phyloP scores from a whole-genome alignment of 352 stramenopile species.

The Phytopythium litorale region DNA sequence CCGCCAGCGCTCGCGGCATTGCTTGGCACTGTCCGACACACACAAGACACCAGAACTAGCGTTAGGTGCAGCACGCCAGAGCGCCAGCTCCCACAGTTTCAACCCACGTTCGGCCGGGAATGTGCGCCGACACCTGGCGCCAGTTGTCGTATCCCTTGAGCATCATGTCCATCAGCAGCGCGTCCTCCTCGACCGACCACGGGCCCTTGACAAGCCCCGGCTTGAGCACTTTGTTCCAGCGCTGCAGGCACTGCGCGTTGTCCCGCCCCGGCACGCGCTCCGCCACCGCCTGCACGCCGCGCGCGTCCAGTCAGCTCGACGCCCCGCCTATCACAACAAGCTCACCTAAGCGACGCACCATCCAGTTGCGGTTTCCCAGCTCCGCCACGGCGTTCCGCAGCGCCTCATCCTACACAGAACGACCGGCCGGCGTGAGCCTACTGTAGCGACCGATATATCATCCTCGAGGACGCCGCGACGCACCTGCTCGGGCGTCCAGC shows the following conservation, averaged over 20 bases:
- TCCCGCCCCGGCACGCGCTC: constrained; percentile 57
- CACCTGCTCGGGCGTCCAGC: constrained; percentile 77
- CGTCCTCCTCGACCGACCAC: constrained; percentile 91
- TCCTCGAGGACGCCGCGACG: background rate
- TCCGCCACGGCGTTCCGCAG: constrained; percentile 73
- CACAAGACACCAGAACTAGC: background rate
- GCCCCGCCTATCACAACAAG: no score
- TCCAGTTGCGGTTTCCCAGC: constrained; percentile 87
- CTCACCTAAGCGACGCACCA: constrained; percentile 28
- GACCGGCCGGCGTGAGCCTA: background rate
- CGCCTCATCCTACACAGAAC: constrained; percentile 51
- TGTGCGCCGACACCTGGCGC: constrained; percentile 61
- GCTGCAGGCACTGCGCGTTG: constrained; percentile 82
- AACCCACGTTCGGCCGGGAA: constrained; percentile 64
- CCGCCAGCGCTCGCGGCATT: constrained; percentile 95
- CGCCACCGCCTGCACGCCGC: constrained; percentile 44
- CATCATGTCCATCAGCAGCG: constrained; percentile 81
- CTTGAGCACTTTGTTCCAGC: constrained; percentile 90
- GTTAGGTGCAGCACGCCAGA: no score
- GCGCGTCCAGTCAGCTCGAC: background rate
- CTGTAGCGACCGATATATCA: background rate
- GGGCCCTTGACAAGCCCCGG: constrained; percentile 91
- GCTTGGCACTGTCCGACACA: constrained; percentile 74
- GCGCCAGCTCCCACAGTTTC: no score
- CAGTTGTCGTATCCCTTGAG: constrained; percentile 76